Conservation (phyloP, 495 filamentous ascomycete genomes). For the Astrothelium subdiscretum region DNA sequence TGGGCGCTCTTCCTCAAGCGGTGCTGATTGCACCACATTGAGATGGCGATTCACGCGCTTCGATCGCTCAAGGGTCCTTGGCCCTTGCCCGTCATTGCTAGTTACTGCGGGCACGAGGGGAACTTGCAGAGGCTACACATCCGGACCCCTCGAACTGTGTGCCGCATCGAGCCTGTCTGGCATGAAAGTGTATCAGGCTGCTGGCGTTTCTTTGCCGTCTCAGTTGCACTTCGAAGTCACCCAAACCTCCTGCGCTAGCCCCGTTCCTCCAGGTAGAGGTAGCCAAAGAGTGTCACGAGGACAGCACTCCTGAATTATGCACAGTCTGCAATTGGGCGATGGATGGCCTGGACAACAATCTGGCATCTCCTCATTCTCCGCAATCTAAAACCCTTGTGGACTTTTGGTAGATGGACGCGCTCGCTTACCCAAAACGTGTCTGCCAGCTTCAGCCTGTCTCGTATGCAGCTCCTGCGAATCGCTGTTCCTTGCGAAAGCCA, state of each 20-base stretch:
- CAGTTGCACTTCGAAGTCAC: not conserved
- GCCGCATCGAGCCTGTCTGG: not conserved
- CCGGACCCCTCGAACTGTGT: not conserved
- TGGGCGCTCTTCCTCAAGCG: not conserved
- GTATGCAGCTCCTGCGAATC: not conserved
- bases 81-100: slow-evolving; percentile 1
- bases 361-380: not conserved
- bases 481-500: not conserved
- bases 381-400: not conserved
- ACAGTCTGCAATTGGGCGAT: not conserved
- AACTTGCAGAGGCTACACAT: not conserved
- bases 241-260: not conserved
- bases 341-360: not conserved
- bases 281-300: not conserved
- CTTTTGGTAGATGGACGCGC: not conserved
- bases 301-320: not conserved
- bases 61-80: not conserved
- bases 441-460: not conserved
- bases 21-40: not conserved
- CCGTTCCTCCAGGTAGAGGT: not conserved
- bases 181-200: slow-evolving; percentile 1
- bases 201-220: not conserved
- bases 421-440: not conserved
- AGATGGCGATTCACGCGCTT: slow-evolving; percentile 1
- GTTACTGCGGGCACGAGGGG: slow-evolving; percentile 1